These are phyloP conservation scores for Gaertneriomyces semiglobifer DNA, from an alignment of 192 early-diverging fungal species.

Conservation along the genomic window DNA sequence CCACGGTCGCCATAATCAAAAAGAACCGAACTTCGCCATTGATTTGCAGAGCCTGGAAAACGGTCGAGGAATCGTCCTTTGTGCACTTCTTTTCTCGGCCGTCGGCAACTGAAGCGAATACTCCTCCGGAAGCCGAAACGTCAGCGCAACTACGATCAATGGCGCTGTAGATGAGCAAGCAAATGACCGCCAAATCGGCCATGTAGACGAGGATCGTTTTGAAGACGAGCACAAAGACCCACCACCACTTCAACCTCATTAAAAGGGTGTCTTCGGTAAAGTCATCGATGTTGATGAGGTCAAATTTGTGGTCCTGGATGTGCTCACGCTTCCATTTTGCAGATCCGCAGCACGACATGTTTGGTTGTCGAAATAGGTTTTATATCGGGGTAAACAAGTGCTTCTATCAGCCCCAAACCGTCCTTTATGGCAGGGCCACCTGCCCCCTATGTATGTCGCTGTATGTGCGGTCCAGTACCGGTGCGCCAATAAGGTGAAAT, in stretches of 20 bases:
- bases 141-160: background rate
- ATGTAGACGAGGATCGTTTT: slow-evolving; percentile 73
- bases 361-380: background rate
- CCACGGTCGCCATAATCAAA: slow-evolving; percentile 59
- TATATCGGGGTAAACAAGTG: no score
- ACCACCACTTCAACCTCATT: slow-evolving; percentile 12
- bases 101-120: background rate
- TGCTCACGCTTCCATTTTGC: slow-evolving; percentile 78
- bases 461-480: no score
- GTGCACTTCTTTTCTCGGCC: no score
- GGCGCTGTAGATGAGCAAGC: slow-evolving; percentile 52
- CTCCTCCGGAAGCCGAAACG: background rate
- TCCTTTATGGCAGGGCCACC: no score
- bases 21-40: slow-evolving; percentile 23
- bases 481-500: no score
- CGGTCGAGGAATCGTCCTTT: slow-evolving; percentile 30
- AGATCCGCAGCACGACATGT: slow-evolving; percentile 37
- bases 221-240: slow-evolving; percentile 48
- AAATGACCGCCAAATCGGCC: slow-evolving; percentile 74
- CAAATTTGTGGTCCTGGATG: slow-evolving; percentile 82
- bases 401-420: no score
- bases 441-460: no score
- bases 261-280: slow-evolving; percentile 42
- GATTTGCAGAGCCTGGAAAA: slow-evolving; percentile 30
- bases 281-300: slow-evolving; percentile 78